These are phyloP conservation scores for Penicillium flavigenum DNA, from an alignment of 495 filamentous ascomycete genomes.

Conservation along the genomic window DNA sequence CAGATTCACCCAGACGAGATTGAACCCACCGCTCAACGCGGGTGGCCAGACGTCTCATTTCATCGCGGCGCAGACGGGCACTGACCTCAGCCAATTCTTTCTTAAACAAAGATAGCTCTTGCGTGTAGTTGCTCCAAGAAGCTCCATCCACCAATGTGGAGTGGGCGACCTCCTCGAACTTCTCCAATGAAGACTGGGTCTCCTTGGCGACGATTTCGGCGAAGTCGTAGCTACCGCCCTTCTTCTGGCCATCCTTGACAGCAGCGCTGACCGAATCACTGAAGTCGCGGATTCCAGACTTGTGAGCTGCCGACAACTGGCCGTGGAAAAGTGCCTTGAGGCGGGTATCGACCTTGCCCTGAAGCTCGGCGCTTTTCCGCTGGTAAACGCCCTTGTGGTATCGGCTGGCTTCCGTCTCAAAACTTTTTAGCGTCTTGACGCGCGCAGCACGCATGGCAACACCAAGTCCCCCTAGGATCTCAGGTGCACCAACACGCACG, in stretches of 20 bases:
- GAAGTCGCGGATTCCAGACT: conserved; percentile 82
- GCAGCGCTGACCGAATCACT: conserved; percentile 76
- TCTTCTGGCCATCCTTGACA: conserved; percentile 92
- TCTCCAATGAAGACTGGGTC: conserved; percentile 68
- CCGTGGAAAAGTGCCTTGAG: conserved; percentile 84
- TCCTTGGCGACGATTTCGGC: conserved; percentile 87
- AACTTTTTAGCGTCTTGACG: conserved; percentile 71
- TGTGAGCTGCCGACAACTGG: conserved; percentile 84
- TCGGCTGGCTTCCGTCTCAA: conserved; percentile 84
- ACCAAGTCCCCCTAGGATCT: conserved; percentile 75
- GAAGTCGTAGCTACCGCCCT: conserved; percentile 85
- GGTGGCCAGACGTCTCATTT: conserved; percentile 89
- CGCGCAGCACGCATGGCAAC: conserved; percentile 69
- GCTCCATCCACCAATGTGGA: conserved; percentile 72
- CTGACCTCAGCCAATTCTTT: conserved; percentile 90
- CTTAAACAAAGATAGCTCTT: conserved; percentile 58
- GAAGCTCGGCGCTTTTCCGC: conserved; percentile 79
- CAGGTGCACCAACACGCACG: conserved; percentile 64
- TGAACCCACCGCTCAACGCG: conserved; percentile 91
- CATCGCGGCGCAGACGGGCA: conserved; percentile 77
- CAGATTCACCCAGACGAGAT: conserved; percentile 78
- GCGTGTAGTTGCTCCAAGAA: conserved; percentile 73
- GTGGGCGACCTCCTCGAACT: conserved; percentile 75
- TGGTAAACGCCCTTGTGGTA: conserved; percentile 96
- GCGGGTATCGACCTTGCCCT: conserved; percentile 78